Conservation (phyloP, 2,329 filamentous ascomycete species). For the Atkinsonella hypoxylon region DNA sequence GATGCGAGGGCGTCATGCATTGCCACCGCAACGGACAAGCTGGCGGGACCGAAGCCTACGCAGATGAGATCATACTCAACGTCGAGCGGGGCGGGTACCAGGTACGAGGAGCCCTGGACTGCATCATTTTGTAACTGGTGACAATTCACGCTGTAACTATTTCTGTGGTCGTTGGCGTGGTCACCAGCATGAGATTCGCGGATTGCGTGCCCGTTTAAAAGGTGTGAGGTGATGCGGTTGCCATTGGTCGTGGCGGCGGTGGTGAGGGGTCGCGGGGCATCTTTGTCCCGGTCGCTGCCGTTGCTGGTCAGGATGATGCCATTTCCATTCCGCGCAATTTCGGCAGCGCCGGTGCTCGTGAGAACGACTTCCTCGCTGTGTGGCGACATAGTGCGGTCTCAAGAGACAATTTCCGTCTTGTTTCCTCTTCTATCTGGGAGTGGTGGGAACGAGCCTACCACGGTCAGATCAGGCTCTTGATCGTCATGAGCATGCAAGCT, state of each 20-base stretch:
- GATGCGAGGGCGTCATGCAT: slow-evolving; percentile 65
- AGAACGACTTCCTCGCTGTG: slow-evolving; percentile 21
- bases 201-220: background rate
- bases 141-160: slow-evolving; percentile 4
- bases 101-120: slow-evolving; percentile 15
- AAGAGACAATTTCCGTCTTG: background rate
- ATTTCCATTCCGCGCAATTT: slow-evolving; percentile 6
- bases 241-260: slow-evolving; percentile 12
- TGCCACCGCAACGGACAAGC: slow-evolving; percentile 78
- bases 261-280: slow-evolving; percentile 7
- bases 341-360: slow-evolving; percentile 15
- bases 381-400: slow-evolving; percentile 19
- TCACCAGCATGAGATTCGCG: slow-evolving; percentile 7
- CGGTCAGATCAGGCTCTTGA: background rate
- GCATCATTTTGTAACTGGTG: slow-evolving; percentile 14
- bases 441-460: background rate
- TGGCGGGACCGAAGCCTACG: slow-evolving; percentile 86
- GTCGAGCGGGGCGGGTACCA: slow-evolving; percentile 42
- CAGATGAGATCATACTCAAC: slow-evolving; percentile 77
- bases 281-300: background rate
- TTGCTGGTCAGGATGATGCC: slow-evolving; percentile 4
- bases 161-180: slow-evolving; percentile 10
- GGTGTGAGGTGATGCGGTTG: background rate
- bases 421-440: background rate
- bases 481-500: background rate